phyloP scores from a whole-genome alignment of 192 early-diverging fungal species.

The Paraglomus brasilianum region DNA sequence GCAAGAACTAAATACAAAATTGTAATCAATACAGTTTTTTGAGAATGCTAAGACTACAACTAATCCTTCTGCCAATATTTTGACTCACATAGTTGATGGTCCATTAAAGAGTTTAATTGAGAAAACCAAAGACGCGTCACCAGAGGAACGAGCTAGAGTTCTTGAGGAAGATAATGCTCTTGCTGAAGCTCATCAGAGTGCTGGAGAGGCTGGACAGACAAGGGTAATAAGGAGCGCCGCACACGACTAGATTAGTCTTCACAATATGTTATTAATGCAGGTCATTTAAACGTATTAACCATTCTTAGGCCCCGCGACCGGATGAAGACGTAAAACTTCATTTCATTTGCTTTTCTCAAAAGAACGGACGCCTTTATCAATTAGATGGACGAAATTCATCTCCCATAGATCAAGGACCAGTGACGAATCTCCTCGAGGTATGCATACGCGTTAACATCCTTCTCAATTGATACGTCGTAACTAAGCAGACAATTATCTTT shows the following conservation, averaged over 20 bases:
- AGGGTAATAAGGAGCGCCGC: no score
- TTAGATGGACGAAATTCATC: slow-evolving; percentile 80
- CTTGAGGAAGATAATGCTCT: slow-evolving; percentile 65
- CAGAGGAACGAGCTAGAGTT: slow-evolving; percentile 69
- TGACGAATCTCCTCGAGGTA: slow-evolving; percentile 59
- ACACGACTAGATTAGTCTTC: no score
- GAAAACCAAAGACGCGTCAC: slow-evolving; percentile 57
- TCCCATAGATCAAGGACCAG: slow-evolving; percentile 83
- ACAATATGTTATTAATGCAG: no score
- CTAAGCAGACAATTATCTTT: slow-evolving; percentile 4
- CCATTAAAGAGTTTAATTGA: slow-evolving; percentile 67
- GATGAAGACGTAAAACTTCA: slow-evolving; percentile 81
- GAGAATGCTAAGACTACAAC: no score
- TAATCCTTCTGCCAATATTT: background rate
- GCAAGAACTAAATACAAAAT: slow-evolving; percentile 23
- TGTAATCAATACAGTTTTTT: background rate
- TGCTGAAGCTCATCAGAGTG: slow-evolving; percentile 53
- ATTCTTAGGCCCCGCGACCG: slow-evolving; percentile 53
- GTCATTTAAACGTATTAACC: no score
- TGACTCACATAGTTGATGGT: slow-evolving; percentile 46
- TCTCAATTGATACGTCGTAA: background rate
- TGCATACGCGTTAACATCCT: background rate
- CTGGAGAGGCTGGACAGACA: slow-evolving; percentile 67
- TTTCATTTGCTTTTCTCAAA: slow-evolving; percentile 81
- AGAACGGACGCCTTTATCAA: slow-evolving; percentile 80